Conservation (phyloP, 495 filamentous ascomycete species). For the Tuber magnatum region DNA sequence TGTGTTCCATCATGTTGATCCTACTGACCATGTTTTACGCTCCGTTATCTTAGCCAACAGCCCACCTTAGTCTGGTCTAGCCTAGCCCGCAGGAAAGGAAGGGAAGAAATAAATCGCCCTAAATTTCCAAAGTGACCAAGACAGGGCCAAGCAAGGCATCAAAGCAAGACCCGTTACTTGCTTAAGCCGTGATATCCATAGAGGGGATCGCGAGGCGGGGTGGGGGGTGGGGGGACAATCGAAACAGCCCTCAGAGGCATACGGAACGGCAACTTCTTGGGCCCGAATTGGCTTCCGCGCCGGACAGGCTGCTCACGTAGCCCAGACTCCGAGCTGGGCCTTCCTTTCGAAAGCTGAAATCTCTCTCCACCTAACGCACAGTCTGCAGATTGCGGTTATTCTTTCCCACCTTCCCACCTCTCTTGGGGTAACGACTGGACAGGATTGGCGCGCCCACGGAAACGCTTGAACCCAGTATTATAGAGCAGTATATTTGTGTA, state of each 20-base stretch:
- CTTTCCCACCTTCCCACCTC: neutral
- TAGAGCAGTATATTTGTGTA: constrained; percentile 4
- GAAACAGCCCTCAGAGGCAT: neutral
- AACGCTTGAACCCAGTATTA: constrained; percentile 13
- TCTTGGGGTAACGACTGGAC: neutral
- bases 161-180: neutral
- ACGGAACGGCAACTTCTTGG: neutral
- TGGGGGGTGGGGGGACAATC: neutral
- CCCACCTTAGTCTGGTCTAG: neutral
- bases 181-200: neutral
- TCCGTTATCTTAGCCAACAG: neutral
- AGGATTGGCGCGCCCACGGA: constrained; percentile 6
- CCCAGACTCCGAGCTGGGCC: constrained; percentile 9
- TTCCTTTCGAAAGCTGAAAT: constrained; percentile 13
- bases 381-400: constrained; percentile 7
- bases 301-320: neutral
- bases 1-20: neutral
- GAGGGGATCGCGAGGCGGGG: neutral
- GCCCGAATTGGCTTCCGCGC: neutral
- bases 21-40: neutral
- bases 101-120: neutral
- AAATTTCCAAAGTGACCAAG: neutral
- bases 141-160: neutral
- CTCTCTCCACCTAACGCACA: constrained; percentile 10
- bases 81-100: neutral